Evolutionary conservation across 2,329 filamentous ascomycete species (phyloP).

Genomic region (Xylaria multiplex): DNA sequence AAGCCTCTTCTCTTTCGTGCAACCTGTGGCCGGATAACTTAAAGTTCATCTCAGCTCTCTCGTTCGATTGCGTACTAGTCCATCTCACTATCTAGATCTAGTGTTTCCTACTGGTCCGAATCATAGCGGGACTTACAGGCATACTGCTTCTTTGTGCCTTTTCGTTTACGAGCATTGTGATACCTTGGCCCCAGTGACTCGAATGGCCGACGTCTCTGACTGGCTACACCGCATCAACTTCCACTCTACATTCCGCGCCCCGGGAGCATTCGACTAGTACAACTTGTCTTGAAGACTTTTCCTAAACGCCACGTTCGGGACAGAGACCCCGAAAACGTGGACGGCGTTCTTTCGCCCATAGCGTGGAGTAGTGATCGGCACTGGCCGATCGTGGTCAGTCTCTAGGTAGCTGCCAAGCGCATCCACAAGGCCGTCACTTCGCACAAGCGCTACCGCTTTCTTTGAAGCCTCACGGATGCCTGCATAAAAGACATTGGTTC

Average conservation of each 20-base stretch:
- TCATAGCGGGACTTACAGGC: not conserved
- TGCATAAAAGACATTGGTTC: conserved; percentile 40
- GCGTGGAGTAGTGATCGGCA: conserved; percentile 25
- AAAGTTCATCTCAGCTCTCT: conserved; percentile 8
- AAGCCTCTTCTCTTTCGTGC: conserved; percentile 2
- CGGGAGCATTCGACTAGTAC: conserved; percentile 23
- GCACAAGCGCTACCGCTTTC: conserved; percentile 21
- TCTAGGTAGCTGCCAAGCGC: conserved; percentile 34
- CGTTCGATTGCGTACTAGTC: conserved; percentile 7
- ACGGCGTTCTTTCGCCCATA: conserved; percentile 25
- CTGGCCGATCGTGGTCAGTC: conserved; percentile 16
- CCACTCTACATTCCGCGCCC: conserved; percentile 27
- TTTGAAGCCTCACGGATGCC: conserved; percentile 39
- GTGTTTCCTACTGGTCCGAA: not conserved
- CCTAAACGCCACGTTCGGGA: too few relatives aligned
- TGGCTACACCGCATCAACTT: conserved; percentile 28
- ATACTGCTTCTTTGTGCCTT: conserved; percentile 25
- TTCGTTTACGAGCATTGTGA: conserved; percentile 42
- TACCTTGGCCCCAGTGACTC: conserved; percentile 25
- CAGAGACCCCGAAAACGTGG: conserved; percentile 32
- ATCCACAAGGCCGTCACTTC: conserved; percentile 25
- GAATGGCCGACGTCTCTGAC: conserved; percentile 9
- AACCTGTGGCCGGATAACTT: conserved; percentile 14
- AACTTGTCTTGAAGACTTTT: conserved; percentile 11
- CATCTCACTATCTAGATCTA: conserved; percentile 1